Conservation (phyloP, 192 early-diverging fungal species). For the Linnemannia hyalina region DNA sequence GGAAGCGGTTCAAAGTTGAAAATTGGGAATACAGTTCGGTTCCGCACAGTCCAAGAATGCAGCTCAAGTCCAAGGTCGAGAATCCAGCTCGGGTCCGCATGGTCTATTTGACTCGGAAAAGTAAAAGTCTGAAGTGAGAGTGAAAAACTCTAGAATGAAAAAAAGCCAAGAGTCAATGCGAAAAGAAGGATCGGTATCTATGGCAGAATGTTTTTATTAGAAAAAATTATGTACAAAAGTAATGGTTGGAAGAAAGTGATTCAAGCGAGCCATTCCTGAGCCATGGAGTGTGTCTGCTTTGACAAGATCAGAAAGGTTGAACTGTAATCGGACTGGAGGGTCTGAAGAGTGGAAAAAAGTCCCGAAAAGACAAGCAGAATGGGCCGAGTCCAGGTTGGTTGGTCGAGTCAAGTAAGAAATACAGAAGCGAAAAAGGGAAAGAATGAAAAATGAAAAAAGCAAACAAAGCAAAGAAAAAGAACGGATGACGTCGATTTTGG, state of each 20-base stretch:
- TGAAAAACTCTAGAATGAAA: neutral
- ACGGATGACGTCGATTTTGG: neutral
- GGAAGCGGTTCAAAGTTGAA: too few species aligned
- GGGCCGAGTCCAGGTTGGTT: slow-evolving; percentile 3
- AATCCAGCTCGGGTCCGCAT: neutral
- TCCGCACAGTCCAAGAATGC: neutral
- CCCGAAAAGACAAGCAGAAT: neutral
- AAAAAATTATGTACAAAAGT: slow-evolving; percentile 7
- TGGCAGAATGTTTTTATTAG: slow-evolving; percentile 2
- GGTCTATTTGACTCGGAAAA: neutral
- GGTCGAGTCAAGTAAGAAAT: slow-evolving; percentile 32
- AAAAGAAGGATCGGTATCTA: neutral
- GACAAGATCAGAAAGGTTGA: neutral
- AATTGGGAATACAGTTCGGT: too few species aligned
- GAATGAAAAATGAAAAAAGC: slow-evolving; percentile 9
- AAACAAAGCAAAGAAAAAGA: slow-evolving; percentile 9
- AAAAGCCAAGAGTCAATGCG: neutral
- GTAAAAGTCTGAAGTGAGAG: neutral
- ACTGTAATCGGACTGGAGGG: neutral
- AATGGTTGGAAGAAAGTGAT: neutral
- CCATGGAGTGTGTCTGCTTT: neutral
- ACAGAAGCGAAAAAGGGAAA: slow-evolving; percentile 13
- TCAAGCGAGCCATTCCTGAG: neutral
- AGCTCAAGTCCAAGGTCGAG: too few species aligned
- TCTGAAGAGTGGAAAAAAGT: neutral